Conservation (phyloP, 768 basidiomycete species). For the Rhodotorula toruloides region DNA sequence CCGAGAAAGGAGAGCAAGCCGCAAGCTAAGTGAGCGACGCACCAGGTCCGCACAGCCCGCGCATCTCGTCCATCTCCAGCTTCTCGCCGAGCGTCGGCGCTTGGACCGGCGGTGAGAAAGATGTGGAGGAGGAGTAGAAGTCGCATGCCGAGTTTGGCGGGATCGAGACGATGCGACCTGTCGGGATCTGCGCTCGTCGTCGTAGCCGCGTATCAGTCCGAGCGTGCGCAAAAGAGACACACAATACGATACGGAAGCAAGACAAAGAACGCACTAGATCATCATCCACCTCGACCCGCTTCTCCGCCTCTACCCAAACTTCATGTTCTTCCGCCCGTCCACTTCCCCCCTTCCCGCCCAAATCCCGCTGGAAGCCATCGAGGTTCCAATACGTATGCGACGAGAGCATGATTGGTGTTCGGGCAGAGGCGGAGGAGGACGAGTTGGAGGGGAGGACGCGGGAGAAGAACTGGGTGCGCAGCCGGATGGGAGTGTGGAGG, state of each 20-base stretch:
- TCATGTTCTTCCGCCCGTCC: not conserved
- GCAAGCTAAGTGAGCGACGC: not conserved
- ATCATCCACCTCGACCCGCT: constrained; percentile 2
- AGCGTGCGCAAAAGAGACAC: too few relatives aligned
- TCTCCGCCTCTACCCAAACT: not conserved
- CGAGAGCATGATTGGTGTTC: constrained; percentile 13
- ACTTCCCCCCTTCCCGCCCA: not conserved
- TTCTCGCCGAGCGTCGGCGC: not conserved
- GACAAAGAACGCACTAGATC: not conserved
- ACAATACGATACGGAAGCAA: not conserved
- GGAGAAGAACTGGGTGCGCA: not conserved
- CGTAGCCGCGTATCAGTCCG: too few relatives aligned
- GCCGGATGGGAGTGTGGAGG: not conserved
- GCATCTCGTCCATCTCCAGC: not conserved
- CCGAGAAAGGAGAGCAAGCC: not conserved
- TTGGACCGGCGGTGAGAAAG: not conserved
- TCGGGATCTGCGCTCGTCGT: constrained; percentile 4
- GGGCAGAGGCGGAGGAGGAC: not conserved
- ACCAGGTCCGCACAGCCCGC: constrained; percentile 11
- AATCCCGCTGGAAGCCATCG: not conserved
- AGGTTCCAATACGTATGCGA: constrained; percentile 28
- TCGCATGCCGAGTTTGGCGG: not conserved
- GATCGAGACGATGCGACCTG: not conserved
- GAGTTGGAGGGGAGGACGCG: not conserved
- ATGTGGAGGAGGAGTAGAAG: not conserved